These are phyloP conservation scores for Boletus semigastroideus DNA, from an alignment of 1,284 basidiomycete species.

Conservation along the genomic window DNA sequence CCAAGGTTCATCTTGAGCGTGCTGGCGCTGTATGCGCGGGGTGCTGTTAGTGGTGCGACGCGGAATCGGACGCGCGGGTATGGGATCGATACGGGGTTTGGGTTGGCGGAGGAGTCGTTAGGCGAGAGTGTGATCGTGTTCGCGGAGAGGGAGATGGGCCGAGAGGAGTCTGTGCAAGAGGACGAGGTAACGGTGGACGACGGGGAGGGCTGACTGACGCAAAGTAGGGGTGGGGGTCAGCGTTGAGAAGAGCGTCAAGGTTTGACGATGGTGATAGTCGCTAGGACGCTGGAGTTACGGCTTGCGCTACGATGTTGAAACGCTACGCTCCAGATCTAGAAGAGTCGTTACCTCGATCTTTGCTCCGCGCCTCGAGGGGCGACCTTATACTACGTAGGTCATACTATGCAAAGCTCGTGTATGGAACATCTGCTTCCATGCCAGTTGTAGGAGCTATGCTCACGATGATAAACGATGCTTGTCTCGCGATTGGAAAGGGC, in stretches of 20 bases:
- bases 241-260: too few species aligned
- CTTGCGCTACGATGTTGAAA: too few species aligned
- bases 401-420: too few species aligned
- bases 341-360: too few species aligned
- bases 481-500: slow-evolving; percentile 36
- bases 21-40: background rate
- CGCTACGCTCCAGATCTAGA: too few species aligned
- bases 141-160: background rate
- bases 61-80: too few species aligned
- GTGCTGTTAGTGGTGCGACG: too few species aligned
- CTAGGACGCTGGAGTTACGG: too few species aligned
- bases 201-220: background rate
- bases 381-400: too few species aligned
- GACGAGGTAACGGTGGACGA: background rate
- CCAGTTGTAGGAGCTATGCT: slow-evolving; percentile 48
- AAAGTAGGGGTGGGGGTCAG: background rate
- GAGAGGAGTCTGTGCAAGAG: background rate
- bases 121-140: background rate
- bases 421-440: slow-evolving; percentile 40
- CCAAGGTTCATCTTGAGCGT: background rate
- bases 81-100: background rate
- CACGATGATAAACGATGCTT: slow-evolving; percentile 50
- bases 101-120: background rate
- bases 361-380: too few species aligned
- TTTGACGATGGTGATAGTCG: too few species aligned